phyloP scores from a whole-genome alignment of 148 eudicot genomes.

The Spergularia marina region DNA sequence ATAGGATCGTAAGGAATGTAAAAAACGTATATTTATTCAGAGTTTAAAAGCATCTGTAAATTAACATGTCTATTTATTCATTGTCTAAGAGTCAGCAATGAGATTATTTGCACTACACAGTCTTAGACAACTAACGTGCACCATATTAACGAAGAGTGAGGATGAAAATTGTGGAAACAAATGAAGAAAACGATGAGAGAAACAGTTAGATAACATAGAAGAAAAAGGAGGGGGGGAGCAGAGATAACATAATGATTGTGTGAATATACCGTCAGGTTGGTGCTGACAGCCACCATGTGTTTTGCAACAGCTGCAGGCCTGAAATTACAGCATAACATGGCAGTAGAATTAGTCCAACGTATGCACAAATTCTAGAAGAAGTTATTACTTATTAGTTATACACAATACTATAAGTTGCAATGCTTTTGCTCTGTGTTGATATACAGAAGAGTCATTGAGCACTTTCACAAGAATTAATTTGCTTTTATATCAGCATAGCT shows the following conservation, averaged over 20 bases:
- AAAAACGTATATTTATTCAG: background rate
- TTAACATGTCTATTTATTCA: background rate
- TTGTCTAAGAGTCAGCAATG: background rate
- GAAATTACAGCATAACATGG: slow-evolving; percentile 24
- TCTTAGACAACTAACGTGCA: background rate
- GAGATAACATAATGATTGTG: slow-evolving; percentile 7
- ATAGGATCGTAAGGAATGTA: background rate
- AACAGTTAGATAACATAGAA: too few species aligned
- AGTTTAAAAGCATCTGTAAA: background rate
- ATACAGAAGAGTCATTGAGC: background rate
- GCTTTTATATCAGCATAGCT: slow-evolving; percentile 2
- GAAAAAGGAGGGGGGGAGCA: background rate
- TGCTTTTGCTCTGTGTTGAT: background rate
- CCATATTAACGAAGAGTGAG: background rate
- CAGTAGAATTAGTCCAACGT: background rate
- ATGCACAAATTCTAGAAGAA: background rate
- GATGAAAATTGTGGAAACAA: background rate
- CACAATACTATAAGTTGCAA: slow-evolving; percentile 1
- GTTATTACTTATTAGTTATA: background rate
- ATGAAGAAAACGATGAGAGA: background rate
- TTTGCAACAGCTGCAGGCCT: slow-evolving; percentile 93
- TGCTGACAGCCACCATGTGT: slow-evolving; percentile 99
- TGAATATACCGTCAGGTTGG: slow-evolving; percentile 70
- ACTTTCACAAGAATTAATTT: background rate
- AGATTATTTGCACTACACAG: background rate